These are phyloP conservation scores for Xylaria venustula DNA, from an alignment of 495 filamentous ascomycete species.

Conservation along the genomic window DNA sequence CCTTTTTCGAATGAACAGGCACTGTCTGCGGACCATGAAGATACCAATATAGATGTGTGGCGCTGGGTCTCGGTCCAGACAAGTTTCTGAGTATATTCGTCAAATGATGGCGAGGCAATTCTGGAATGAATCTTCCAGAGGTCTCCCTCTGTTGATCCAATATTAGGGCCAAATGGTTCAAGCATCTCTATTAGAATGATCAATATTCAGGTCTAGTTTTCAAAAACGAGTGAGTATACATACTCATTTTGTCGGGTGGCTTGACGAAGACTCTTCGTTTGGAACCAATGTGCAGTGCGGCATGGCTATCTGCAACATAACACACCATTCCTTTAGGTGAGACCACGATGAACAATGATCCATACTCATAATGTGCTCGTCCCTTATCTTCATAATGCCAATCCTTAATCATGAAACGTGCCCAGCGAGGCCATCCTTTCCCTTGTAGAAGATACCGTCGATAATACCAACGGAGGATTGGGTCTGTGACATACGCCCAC, in stretches of 20 bases:
- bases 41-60: slow-evolving; percentile 10
- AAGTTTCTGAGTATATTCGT: slow-evolving; percentile 19
- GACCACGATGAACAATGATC: slow-evolving; percentile 19
- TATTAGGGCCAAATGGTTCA: slow-evolving; percentile 25
- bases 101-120: slow-evolving; percentile 23
- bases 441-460: neutral
- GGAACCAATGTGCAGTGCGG: neutral
- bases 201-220: neutral
- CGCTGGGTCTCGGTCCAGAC: slow-evolving; percentile 21
- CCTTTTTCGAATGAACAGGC: neutral
- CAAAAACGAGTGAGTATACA: neutral
- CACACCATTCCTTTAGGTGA: slow-evolving; percentile 8
- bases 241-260: neutral
- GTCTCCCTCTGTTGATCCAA: slow-evolving; percentile 18
- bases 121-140: slow-evolving; percentile 20
- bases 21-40: neutral
- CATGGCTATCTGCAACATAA: neutral
- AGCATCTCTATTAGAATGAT: slow-evolving; percentile 15
- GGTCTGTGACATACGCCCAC: neutral
- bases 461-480: neutral
- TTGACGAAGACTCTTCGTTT: neutral
- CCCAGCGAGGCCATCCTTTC: slow-evolving; percentile 25
- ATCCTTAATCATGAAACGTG: slow-evolving; percentile 25
- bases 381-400: slow-evolving; percentile 27
- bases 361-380: slow-evolving; percentile 22